These are phyloP conservation scores for Zopfochytrium polystomum DNA, from an alignment of 371 early-diverging fungal species.

Conservation along the genomic window DNA sequence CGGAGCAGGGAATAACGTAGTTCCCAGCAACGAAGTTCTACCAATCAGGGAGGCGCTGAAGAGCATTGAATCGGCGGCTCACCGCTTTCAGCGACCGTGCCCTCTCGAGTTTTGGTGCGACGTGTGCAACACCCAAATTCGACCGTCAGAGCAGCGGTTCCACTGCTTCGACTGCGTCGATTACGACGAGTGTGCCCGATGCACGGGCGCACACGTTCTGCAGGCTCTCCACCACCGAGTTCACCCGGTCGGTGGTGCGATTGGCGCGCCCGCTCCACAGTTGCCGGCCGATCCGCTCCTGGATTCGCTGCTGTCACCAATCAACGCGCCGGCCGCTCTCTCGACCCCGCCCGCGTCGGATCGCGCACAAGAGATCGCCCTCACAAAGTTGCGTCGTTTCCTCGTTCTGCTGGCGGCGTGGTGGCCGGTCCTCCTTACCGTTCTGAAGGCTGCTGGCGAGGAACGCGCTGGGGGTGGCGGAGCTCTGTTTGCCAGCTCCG, in stretches of 20 bases:
- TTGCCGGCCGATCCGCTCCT: background rate
- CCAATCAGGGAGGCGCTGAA: no score
- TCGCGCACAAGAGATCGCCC: no score
- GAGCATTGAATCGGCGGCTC: background rate
- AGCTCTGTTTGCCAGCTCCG: no score
- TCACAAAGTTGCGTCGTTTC: no score
- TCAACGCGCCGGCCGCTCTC: no score
- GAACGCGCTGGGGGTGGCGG: no score
- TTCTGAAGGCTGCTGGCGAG: no score
- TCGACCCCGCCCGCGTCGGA: no score
- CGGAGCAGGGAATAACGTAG: background rate
- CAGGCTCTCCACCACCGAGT: slow-evolving; percentile 1
- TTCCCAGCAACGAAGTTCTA: no score
- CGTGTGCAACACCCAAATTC: slow-evolving; percentile 2
- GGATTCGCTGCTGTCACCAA: slow-evolving; percentile 1
- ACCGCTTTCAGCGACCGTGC: background rate
- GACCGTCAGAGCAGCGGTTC: background rate
- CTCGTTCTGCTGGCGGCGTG: no score
- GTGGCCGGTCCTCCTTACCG: no score
- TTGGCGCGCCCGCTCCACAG: background rate
- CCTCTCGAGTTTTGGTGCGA: slow-evolving; percentile 8
- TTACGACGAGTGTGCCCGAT: slow-evolving; percentile 8
- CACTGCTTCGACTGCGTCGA: slow-evolving; percentile 13
- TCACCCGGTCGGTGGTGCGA: background rate
- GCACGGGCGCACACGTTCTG: background rate